phyloP scores from a whole-genome alignment of 371 early-diverging fungal genomes.

The Circinella umbellata region DNA sequence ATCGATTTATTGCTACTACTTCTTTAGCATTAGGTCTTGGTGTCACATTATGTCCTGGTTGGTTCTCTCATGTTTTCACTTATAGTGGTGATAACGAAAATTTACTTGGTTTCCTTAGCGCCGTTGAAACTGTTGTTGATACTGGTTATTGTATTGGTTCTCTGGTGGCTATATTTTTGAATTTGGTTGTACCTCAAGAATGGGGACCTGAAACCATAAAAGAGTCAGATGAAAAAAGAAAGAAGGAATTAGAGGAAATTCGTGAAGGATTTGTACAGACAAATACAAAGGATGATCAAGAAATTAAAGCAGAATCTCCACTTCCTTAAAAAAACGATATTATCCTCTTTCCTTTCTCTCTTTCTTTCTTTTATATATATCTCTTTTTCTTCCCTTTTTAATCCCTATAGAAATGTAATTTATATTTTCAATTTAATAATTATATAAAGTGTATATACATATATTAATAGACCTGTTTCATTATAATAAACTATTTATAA shows the following conservation, averaged over 20 bases:
- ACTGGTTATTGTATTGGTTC: slow-evolving; percentile 63
- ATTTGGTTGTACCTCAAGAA: slow-evolving; percentile 50
- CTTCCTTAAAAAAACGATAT: no score
- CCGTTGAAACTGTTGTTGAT: slow-evolving; percentile 60
- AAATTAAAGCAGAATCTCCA: background rate
- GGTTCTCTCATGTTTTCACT: slow-evolving; percentile 62
- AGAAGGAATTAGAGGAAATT: slow-evolving; percentile 34
- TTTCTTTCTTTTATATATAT: no score
- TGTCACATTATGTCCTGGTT: slow-evolving; percentile 46
- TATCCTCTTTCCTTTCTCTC: no score
- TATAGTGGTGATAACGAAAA: slow-evolving; percentile 56
- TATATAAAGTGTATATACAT: no score
- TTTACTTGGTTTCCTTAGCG: slow-evolving; percentile 54
- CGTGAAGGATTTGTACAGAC: slow-evolving; percentile 40
- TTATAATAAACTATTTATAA: no score
- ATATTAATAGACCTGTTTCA: no score
- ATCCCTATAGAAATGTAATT: no score
- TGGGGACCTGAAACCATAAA: slow-evolving; percentile 45
- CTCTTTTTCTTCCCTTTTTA: no score
- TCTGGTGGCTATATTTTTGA: slow-evolving; percentile 56
- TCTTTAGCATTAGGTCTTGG: slow-evolving; percentile 61
- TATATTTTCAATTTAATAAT: no score
- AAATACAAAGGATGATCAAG: slow-evolving; percentile 24
- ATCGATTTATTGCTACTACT: slow-evolving; percentile 63
- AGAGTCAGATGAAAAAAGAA: slow-evolving; percentile 35